Base-by-base conservation (phyloP, 192 early-diverging fungal genomes). In the Podila epigama region DNA sequence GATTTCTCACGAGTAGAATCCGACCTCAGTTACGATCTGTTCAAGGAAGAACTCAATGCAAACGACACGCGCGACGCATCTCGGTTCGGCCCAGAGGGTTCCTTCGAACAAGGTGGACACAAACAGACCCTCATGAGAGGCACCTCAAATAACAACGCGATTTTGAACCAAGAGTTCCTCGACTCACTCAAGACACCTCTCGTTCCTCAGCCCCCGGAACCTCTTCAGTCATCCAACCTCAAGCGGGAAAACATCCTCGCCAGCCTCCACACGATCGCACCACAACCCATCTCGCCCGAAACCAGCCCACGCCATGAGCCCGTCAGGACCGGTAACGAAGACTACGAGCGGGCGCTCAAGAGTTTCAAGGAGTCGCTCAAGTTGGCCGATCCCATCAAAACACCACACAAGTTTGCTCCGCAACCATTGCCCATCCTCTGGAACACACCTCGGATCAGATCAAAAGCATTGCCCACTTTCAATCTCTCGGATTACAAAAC, bases 371-470 rank as follows among this genome's bases (percentile, higher is more conserved):
- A 77, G 11, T 77, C 73, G 32, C 66, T 77, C 31, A 77, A 68
- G 42, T 34, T 77, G 3, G 73, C 73, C n/a, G 73, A 77, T 58
- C 73, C 73, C 15, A 68, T 77, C 36, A 77, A 61, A 51, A 77
- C 73, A 0, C 73, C 73, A 22, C 73, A 77, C 56, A 77, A 68
- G 35, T 77, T 77, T 64, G 73, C 73, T 11, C 73, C 73, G n/a
- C 73, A 68, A 18, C 73, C 73, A 16, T 40, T 77, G 4, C 73
- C 73, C 5, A 77, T 77, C 36, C 56, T 77, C 9, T 77, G 73
- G 73, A 77, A 77, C 20, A 66, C 67, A 25, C 73, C 73, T 37
- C 63, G 68, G 61, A 68, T 77, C 16, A 53, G 73, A 36, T 52
- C 60, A 13, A 77, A 59, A 40, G 44, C 22, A 5, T 32, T 77